These are phyloP conservation scores for Tylopilus balloui DNA, from an alignment of 768 basidiomycete genomes.

Conservation along the genomic window DNA sequence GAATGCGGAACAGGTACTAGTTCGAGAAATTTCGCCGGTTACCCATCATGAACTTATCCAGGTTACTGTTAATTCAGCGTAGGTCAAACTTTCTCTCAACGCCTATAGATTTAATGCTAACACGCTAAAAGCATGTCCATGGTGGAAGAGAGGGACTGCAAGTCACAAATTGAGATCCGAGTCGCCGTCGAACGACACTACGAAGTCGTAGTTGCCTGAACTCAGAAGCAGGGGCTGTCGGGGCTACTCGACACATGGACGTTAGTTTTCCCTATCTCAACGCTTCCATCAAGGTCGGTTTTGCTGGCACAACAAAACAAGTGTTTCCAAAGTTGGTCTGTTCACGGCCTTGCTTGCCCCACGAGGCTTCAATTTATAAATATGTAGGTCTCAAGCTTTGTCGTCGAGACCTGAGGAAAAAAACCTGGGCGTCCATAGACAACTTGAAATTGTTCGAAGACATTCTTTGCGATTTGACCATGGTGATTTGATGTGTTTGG, in stretches of 20 bases:
- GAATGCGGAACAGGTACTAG: too few relatives aligned
- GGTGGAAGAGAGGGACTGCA: too few relatives aligned
- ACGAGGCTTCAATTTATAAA: slow-evolving; percentile 15
- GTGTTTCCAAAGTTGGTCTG: background rate
- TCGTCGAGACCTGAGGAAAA: slow-evolving; percentile 3
- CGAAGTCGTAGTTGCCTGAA: background rate
- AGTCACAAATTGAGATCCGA: too few relatives aligned
- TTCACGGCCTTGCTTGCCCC: background rate
- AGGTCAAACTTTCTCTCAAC: too few relatives aligned
- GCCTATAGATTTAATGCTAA: too few relatives aligned
- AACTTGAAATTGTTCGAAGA: slow-evolving; percentile 8
- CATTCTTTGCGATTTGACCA: slow-evolving; percentile 1
- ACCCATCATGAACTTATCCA: too few relatives aligned
- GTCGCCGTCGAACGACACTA: background rate
- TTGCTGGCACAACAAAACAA: background rate
- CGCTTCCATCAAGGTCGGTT: background rate
- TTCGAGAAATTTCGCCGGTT: too few relatives aligned
- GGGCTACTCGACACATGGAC: background rate
- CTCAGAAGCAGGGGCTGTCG: background rate
- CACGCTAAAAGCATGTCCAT: too few relatives aligned
- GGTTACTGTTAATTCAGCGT: too few relatives aligned
- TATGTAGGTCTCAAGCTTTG: background rate
- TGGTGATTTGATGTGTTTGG: slow-evolving; percentile 1
- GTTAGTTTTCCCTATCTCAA: background rate
- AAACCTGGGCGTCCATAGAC: slow-evolving; percentile 1